Conservation (phyloP, 768 basidiomycete species). For the Boletus vinaceobasis region DNA sequence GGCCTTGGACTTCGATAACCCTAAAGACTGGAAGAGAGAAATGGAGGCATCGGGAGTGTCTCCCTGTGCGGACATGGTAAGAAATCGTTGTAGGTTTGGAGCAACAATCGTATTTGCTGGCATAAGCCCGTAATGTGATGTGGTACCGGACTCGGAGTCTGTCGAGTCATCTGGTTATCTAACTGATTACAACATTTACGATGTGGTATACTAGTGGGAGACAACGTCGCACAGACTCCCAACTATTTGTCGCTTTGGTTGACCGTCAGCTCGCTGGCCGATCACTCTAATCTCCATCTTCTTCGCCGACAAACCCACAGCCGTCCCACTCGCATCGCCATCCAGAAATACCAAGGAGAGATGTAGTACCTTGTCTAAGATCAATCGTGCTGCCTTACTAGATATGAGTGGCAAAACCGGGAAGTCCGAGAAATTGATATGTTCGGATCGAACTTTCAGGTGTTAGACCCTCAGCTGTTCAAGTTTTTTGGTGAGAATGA, state of each 20-base stretch:
- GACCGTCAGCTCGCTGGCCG: constrained; percentile 24
- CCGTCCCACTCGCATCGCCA: neutral
- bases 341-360: constrained; percentile 27
- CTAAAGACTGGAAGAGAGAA: constrained; percentile 70
- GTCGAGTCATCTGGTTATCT: constrained; percentile 21
- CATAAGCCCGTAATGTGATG: neutral
- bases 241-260: constrained; percentile 21
- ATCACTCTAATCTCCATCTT: constrained; percentile 22
- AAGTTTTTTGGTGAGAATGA: neutral
- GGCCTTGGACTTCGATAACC: constrained; percentile 73
- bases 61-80: constrained; percentile 15
- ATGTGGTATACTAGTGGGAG: constrained; percentile 13
- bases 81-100: neutral
- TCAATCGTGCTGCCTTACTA: constrained; percentile 15
- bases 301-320: constrained; percentile 1
- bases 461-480: neutral
- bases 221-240: constrained; percentile 23
- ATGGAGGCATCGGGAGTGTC: constrained; percentile 8
- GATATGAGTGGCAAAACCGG: constrained; percentile 19
- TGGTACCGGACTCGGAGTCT: too few relatives aligned
- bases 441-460: constrained; percentile 21
- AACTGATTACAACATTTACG: constrained; percentile 11
- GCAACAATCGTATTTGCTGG: neutral
- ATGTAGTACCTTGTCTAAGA: constrained; percentile 21
- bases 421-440: constrained; percentile 32